phyloP scores from a whole-genome alignment of 2,329 filamentous ascomycete species.

The Claviceps digitariae region DNA sequence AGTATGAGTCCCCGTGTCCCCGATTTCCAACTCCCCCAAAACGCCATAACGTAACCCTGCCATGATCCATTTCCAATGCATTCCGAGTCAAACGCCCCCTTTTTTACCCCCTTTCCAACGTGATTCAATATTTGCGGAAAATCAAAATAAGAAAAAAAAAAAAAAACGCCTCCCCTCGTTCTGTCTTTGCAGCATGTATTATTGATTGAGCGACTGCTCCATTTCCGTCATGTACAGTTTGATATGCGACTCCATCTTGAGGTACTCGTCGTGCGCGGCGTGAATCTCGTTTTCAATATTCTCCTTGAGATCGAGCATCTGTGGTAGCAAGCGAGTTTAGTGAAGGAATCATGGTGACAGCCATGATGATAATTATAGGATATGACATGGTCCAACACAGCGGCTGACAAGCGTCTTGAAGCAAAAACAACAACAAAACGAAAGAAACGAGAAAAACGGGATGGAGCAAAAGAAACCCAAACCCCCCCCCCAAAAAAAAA shows the following conservation, averaged over 20 bases:
- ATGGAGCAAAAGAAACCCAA: background rate
- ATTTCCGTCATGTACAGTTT: slow-evolving; percentile 97
- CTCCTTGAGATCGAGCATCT: slow-evolving; percentile 97
- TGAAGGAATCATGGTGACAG: no score
- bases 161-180: no score
- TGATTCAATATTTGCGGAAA: no score
- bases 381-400: no score
- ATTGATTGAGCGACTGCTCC: slow-evolving; percentile 60
- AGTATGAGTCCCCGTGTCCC: background rate
- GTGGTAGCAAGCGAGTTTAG: background rate
- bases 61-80: background rate
- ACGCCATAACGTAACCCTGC: slow-evolving; percentile 18
- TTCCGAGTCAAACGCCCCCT: background rate
- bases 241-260: slow-evolving; percentile 96
- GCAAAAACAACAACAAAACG: no score
- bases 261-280: slow-evolving; percentile 80
- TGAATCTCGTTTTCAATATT: slow-evolving; percentile 94
- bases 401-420: no score
- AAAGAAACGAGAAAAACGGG: background rate
- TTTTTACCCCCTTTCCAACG: no score
- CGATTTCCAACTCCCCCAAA: slow-evolving; percentile 8
- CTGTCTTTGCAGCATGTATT: no score
- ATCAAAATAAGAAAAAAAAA: no score
- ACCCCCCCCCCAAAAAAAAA: no score
- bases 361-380: no score